phyloP scores from a whole-genome alignment of 371 early-diverging fungal genomes.

The Saksenaea vasiformis region DNA sequence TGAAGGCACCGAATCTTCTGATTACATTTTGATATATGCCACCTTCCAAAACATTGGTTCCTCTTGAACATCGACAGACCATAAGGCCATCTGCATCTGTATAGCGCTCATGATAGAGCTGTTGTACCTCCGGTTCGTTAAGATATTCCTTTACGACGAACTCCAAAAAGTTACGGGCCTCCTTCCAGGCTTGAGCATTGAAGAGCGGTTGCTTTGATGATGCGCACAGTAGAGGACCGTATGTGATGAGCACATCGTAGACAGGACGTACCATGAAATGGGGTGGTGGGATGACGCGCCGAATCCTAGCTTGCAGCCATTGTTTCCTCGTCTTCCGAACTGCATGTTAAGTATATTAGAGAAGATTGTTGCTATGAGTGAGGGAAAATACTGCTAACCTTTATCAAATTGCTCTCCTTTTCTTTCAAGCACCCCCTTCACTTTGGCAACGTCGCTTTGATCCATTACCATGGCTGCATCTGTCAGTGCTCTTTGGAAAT shows the following conservation, averaged over 20 bases:
- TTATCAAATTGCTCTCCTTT: no score
- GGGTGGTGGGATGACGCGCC: no score
- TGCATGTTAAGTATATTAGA: no score
- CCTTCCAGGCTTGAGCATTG: not conserved
- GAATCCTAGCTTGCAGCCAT: no score
- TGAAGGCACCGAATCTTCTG: not conserved
- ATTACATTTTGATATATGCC: slow-evolving; percentile 3
- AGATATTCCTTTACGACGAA: not conserved
- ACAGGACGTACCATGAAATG: no score
- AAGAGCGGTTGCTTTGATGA: not conserved
- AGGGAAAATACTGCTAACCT: no score
- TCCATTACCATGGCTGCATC: not conserved
- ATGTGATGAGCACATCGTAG: not conserved
- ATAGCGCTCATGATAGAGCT: not conserved
- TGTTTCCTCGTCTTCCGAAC: no score
- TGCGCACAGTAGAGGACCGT: not conserved
- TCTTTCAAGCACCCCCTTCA: no score
- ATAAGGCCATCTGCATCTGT: not conserved
- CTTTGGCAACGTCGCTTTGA: no score
- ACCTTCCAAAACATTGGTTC: slow-evolving; percentile 1
- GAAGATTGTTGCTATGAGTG: no score
- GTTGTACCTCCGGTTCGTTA: not conserved
- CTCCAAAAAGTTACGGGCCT: not conserved
- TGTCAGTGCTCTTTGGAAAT: not conserved
- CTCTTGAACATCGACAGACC: not conserved